Base-by-base conservation (phyloP, 257 asterid genomes). In the Solanum tarapatanum region DNA sequence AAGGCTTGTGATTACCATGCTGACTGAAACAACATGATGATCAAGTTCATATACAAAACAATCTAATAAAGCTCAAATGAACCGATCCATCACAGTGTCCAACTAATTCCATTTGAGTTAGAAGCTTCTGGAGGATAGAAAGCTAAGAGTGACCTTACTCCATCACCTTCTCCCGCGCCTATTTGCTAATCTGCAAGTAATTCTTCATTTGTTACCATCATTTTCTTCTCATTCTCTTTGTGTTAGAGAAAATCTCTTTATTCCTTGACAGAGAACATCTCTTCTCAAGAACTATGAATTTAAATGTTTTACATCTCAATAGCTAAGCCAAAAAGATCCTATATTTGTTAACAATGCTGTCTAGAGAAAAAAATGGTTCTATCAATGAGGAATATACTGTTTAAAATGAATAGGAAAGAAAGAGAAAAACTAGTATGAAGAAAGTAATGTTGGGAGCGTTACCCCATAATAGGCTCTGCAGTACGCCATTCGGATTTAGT, bases 131-230 rank as follows among this genome's bases (percentile, higher is more conserved):
- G 91, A 76, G 98, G 99, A 90, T 94, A 95, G 92, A 97, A 97
- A 28, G 98, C 99, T 84, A 92, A 92, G 30, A 95, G 90, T 3
- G 96, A 91, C 88, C 96, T 92, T 21, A 95, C 89, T 75, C 98
- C 98, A 89, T 97, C 97, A 16, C 96, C 95, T 84, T 92, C 96
- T 90, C 98, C 98, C 2, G 79, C 92, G 30, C 98, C 99, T 26
- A 95, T 95, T 91, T 91, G 92, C 98, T 98, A 97, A 92, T 95
- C 98, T 97, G 93, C 84, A 88, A n/a, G 10, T 39, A 26, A 85
- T 64, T 58, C 8, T 23, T 11, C 76, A 77, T 88, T 68, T 26
- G 74, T 68, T 68, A 68, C 14, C 73, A 66, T 66, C 33, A 66
- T 24, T 66, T 24, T 64, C 3, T 66, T 11, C 72, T 4, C 8